These are phyloP conservation scores for Colletotrichum phormii DNA, from an alignment of 2,329 filamentous ascomycete genomes.

Conservation along the genomic window DNA sequence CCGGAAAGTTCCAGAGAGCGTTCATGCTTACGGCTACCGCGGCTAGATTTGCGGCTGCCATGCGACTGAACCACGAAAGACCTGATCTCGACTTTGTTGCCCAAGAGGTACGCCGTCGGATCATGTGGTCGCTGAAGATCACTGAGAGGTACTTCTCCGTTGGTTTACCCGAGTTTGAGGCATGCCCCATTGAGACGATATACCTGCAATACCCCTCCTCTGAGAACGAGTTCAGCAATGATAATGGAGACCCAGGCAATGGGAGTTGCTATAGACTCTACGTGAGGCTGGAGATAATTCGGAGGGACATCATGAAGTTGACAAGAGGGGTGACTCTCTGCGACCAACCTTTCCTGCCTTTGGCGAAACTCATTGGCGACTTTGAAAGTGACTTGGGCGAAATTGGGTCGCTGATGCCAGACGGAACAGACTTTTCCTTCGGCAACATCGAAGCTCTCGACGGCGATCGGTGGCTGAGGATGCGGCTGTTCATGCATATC, in stretches of 20 bases:
- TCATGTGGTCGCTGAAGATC: slow-evolving; percentile 55
- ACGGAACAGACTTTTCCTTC: slow-evolving; percentile 34
- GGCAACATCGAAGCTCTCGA: slow-evolving; percentile 24
- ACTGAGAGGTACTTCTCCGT: slow-evolving; percentile 55
- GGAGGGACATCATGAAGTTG: slow-evolving; percentile 42
- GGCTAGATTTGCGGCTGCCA: slow-evolving; percentile 49
- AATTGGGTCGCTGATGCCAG: slow-evolving; percentile 36
- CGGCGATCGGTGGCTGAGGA: slow-evolving; percentile 37
- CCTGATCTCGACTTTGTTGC: slow-evolving; percentile 46
- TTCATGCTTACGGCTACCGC: slow-evolving; percentile 52
- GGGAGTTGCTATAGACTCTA: slow-evolving; percentile 37
- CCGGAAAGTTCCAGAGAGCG: slow-evolving; percentile 56
- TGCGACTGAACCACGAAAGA: slow-evolving; percentile 54
- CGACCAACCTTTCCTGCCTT: slow-evolving; percentile 38
- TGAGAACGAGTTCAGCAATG: slow-evolving; percentile 53
- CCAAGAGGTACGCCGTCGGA: slow-evolving; percentile 51
- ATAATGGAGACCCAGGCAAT: slow-evolving; percentile 25
- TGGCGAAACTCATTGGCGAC: slow-evolving; percentile 38
- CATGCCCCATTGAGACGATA: slow-evolving; percentile 52
- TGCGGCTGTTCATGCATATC: slow-evolving; percentile 46
- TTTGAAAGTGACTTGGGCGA: slow-evolving; percentile 36
- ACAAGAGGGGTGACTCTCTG: slow-evolving; percentile 39
- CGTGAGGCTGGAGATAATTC: slow-evolving; percentile 40
- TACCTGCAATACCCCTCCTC: slow-evolving; percentile 55
- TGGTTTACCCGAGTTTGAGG: slow-evolving; percentile 54